A percentile compares a stretch with the other conserved stretches of the same genome.
phyloP scores from a whole-genome alignment of 192 early-diverging fungal species.

The Rhizoclosmatium globosum region DNA sequence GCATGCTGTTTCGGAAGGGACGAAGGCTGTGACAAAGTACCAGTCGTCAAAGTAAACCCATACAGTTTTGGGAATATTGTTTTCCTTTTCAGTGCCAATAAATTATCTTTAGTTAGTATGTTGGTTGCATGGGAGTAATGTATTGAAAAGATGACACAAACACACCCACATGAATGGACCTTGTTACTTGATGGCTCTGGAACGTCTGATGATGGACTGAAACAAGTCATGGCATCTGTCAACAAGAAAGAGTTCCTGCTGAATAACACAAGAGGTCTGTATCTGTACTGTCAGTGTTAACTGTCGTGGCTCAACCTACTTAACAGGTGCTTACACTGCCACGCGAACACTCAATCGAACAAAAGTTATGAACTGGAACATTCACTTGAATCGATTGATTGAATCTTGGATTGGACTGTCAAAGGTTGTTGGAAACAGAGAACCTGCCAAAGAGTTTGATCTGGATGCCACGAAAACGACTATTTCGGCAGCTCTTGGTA shows the following conservation, averaged over 20 bases:
- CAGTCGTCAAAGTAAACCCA: slow-evolving; percentile 65
- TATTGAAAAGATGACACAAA: neutral
- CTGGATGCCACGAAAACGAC: slow-evolving; percentile 22
- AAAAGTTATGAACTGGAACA: slow-evolving; percentile 62
- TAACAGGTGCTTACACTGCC: slow-evolving; percentile 68
- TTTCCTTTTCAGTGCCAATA: too few relatives aligned
- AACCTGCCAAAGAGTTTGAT: slow-evolving; percentile 24
- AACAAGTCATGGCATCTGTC: neutral
- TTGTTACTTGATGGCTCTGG: too few relatives aligned
- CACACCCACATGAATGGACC: neutral
- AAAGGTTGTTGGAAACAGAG: neutral
- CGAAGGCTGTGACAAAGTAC: slow-evolving; percentile 98
- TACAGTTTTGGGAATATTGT: neutral
- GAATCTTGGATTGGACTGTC: slow-evolving; percentile 54
- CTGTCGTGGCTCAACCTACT: neutral
- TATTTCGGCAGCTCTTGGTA: slow-evolving; percentile 43
- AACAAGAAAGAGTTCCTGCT: slow-evolving; percentile 3
- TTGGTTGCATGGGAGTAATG: neutral
- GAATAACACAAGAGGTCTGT: neutral
- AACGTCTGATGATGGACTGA: too few relatives aligned
- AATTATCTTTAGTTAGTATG: too few relatives aligned
- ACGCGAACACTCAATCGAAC: slow-evolving; percentile 63
- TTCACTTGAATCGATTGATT: slow-evolving; percentile 58
- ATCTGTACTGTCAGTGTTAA: neutral
- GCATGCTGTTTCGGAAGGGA: slow-evolving; percentile 97